Base-by-base conservation (phyloP, 2,329 filamentous ascomycete species). In the Torrubiellomyces zombiae region DNA sequence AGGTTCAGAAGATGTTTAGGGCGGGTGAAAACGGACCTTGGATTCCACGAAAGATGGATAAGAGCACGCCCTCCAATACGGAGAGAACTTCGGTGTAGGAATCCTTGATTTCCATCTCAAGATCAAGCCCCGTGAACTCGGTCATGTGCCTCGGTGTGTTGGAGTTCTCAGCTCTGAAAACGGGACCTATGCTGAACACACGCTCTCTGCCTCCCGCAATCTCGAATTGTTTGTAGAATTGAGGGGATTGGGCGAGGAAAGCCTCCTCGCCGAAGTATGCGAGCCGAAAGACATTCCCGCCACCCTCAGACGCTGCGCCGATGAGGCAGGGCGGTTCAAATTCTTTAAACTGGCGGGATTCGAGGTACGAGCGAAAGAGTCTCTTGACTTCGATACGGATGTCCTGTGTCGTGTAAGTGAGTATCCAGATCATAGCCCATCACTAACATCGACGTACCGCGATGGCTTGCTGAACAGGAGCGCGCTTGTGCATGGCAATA, bases 311-410 rank as follows among this genome's bases (percentile, higher is more conserved):
- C 5, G 89, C 79, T 9, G 86, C 78, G 24, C 76, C 83, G 26
- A 92, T 80, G 21, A 98, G 62, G 49, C 83, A 86, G 7, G 89
- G 83, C 2, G 83, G 79, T 48, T 93, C 81, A 43, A 94, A 83
- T 49, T 80, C 70, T 35, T 75, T 71, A 50, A 92, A 92, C 27
- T 72, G 69, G 31, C 67, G 67, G 35, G 66, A 60, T 32, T 74
- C 63, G 37, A 94, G 72, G 50, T 83, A 94, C 38, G n/a, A n/a
- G 16, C 20, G 20, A 20, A 91, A 91, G 9, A 89, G 60, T 32
- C 67, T 61, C 32, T 68, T 64, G 19, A 79, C 70, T 29, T 67
- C 71, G 43, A 57, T 50, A 28, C 58, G 55, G 24, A 53, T 42
- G 28, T 50, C 44, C 23, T 27, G 12, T 20, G 12, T 28, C 13